Base-by-base conservation (phyloP, 2,329 filamentous ascomycete genomes). In the Colletotrichum shisoi region DNA sequence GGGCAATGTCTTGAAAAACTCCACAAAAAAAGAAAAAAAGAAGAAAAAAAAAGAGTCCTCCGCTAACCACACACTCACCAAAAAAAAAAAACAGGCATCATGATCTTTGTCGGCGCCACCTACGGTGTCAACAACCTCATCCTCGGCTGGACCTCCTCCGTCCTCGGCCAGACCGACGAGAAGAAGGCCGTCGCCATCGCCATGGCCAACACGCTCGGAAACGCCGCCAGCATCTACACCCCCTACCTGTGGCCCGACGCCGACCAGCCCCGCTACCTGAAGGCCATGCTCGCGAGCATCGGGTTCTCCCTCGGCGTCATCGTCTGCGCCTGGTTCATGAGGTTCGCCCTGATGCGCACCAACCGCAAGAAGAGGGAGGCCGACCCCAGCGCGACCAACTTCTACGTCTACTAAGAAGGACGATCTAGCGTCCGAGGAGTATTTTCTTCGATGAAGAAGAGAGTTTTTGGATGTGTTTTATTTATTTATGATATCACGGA, bases 171-270 rank as follows among this genome's bases (percentile, higher is more conserved):
- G 68, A 81, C 80, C 0, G 76, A 80, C 4, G 81, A 83, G 71
- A 83, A 83, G 73, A 83, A 81, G 68, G 81, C 81, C 0, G 77
- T 78, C 0, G 75, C 79, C 1, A 74, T 83, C 9, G 79, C 79
- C 15, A 72, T 70, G 65, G 54, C 49, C 39, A 72, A 70, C 44
- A 68, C 67, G 1, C 44, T 70, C 17, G 70, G 61, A 17, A 71
- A 71, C 52, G 40, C 64, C 5, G 49, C 63, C 9, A 69, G 58
- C 39, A 67, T 71, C 11, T 71, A 71, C 54, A 71, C 70, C 2
- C 69, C 70, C 0, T 71, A 71, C 63, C 61, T 71, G 4, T 71
- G 69, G 67, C 70, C 70, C 2, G 54, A 60, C 19, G 31, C 46
- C 4, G 70, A 69, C 49, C 53, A 44, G 2, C 70, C 70, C 15